Evolutionary conservation across 805 yeast species (phyloP).

Genomic region (Ogataea siamensis): DNA sequence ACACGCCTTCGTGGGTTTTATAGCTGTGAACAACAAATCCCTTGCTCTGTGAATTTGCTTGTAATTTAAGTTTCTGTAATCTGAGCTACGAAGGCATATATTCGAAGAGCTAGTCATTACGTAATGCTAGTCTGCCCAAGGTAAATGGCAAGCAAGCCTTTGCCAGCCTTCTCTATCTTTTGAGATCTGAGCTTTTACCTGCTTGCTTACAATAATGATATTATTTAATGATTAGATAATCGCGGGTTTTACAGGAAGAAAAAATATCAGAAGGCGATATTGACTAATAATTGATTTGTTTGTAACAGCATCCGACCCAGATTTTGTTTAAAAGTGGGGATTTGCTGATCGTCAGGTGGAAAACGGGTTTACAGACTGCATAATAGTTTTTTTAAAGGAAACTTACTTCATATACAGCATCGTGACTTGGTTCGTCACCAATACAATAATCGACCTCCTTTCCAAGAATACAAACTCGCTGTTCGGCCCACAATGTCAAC

Average conservation of each 20-base stretch:
- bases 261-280: conserved; percentile 11
- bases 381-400: background rate
- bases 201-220: too few species aligned
- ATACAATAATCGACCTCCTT: conserved; percentile 4
- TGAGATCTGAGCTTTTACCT: too few species aligned
- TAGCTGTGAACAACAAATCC: too few species aligned
- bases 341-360: background rate
- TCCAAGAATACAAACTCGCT: background rate
- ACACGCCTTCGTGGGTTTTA: too few species aligned
- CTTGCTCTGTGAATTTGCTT: too few species aligned
- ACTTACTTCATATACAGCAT: background rate
- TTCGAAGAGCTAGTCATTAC: too few species aligned
- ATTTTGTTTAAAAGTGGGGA: background rate
- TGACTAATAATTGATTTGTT: conserved; percentile 10
- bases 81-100: too few species aligned
- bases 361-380: background rate
- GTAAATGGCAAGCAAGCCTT: too few species aligned
- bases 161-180: too few species aligned
- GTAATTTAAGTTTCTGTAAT: too few species aligned
- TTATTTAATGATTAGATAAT: conserved; percentile 1
- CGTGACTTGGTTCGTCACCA: conserved; percentile 1
- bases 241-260: conserved; percentile 1
- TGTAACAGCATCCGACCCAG: conserved; percentile 2
- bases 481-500: conserved; percentile 12
- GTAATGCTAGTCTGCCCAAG: too few species aligned